Evolutionary conservation across 306 rosid species (phyloP).

Genomic region (Trifolium subterraneum): DNA sequence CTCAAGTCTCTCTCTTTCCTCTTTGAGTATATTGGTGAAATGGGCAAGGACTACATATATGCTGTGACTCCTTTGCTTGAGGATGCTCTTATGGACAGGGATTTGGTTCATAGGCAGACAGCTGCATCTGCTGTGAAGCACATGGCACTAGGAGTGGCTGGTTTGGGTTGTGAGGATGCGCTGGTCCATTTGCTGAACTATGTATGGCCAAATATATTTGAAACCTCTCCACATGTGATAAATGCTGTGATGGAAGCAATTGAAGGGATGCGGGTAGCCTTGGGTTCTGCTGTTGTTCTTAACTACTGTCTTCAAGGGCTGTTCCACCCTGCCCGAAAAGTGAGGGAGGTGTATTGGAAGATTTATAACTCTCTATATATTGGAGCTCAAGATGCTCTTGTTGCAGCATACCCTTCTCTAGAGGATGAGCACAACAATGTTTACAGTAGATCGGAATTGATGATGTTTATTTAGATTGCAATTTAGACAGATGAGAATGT

Average conservation of each 20-base stretch:
- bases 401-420: slow-evolving; percentile 47
- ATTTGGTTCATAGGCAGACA: slow-evolving; percentile 94
- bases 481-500: neutral
- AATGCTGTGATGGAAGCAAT: slow-evolving; percentile 98
- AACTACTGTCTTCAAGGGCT: slow-evolving; percentile 56
- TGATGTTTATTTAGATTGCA: slow-evolving; percentile 43
- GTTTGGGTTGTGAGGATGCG: slow-evolving; percentile 96
- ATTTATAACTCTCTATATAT: slow-evolving; percentile 44
- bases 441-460: slow-evolving; percentile 47
- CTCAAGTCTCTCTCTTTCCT: slow-evolving; percentile 91
- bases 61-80: slow-evolving; percentile 96
- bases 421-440: slow-evolving; percentile 50
- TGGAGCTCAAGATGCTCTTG: slow-evolving; percentile 56
- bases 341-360: slow-evolving; percentile 53
- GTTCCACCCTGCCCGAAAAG: slow-evolving; percentile 51
- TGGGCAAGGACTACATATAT: slow-evolving; percentile 97
- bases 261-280: slow-evolving; percentile 96
- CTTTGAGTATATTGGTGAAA: slow-evolving; percentile 96
- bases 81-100: slow-evolving; percentile 96
- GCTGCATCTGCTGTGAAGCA: slow-evolving; percentile 99
- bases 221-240: slow-evolving; percentile 94
- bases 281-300: slow-evolving; percentile 86
- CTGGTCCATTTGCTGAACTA: slow-evolving; percentile 81
- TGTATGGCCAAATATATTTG: slow-evolving; percentile 96
- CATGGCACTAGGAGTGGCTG: slow-evolving; percentile 98